Evolutionary conservation across 2,329 filamentous ascomycete genomes (phyloP).

Genomic region (Aspergillus vadensis): DNA sequence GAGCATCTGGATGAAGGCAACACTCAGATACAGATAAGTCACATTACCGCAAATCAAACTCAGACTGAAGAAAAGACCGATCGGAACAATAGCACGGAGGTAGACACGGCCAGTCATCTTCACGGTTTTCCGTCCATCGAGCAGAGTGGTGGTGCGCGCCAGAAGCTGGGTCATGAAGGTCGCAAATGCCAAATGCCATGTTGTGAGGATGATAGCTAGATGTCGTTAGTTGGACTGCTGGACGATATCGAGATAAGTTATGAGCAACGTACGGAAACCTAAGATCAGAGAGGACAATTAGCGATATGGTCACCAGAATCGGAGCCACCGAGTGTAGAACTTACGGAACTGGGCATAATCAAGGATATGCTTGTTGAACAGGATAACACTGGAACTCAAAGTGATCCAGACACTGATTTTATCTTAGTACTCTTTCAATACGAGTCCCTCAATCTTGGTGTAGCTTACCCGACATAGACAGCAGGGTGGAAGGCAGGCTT

Average conservation of each 20-base stretch:
- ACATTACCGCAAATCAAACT: slow-evolving; percentile 95
- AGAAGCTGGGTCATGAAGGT: slow-evolving; percentile 93
- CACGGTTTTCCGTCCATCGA: slow-evolving; percentile 92
- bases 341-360: slow-evolving; percentile 81
- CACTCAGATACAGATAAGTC: slow-evolving; percentile 90
- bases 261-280: slow-evolving; percentile 49
- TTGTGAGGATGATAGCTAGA: slow-evolving; percentile 70
- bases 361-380: slow-evolving; percentile 99
- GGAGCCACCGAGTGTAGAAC: slow-evolving; percentile 29
- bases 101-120: slow-evolving; percentile 97
- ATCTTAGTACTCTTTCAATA: slow-evolving; percentile 18
- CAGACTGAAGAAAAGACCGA: slow-evolving; percentile 92
- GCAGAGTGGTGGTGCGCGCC: slow-evolving; percentile 81
- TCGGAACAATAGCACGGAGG: slow-evolving; percentile 87
- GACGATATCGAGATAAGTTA: not conserved
- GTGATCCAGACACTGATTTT: slow-evolving; percentile 78
- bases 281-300: slow-evolving; percentile 11
- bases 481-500: slow-evolving; percentile 72
- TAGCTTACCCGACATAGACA: slow-evolving; percentile 72
- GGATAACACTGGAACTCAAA: slow-evolving; percentile 88
- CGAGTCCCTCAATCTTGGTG: not conserved
- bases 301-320: not conserved
- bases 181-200: slow-evolving; percentile 93
- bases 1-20: slow-evolving; percentile 98
- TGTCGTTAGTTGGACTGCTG: not conserved